Evolutionary conservation across 805 yeast genomes (phyloP).

Genomic region (Kodamaea jinghongensis): DNA sequence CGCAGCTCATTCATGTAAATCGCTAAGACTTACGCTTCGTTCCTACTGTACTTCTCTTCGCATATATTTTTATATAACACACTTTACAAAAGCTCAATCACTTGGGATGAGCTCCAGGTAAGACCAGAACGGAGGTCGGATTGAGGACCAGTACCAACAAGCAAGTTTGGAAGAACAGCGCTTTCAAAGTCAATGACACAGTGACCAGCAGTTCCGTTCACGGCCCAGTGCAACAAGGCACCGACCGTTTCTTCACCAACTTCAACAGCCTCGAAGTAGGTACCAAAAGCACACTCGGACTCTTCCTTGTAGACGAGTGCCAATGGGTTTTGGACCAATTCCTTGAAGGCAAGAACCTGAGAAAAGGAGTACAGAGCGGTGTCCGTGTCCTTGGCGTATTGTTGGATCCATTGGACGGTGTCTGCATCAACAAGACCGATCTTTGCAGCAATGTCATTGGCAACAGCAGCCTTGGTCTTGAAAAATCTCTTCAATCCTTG

Average conservation of each 20-base stretch:
- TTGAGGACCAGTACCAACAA: no score
- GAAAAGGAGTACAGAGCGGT: background rate
- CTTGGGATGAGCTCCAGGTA: no score
- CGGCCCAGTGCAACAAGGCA: constrained; percentile 3
- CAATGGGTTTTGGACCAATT: constrained; percentile 6
- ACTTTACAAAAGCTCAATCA: no score
- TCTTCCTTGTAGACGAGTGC: constrained; percentile 1
- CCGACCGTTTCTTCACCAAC: background rate
- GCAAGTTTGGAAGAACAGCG: constrained; percentile 5
- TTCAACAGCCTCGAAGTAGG: constrained; percentile 2
- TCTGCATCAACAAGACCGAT: constrained; percentile 4
- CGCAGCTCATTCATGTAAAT: no score
- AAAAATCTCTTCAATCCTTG: constrained; percentile 4
- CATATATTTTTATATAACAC: no score
- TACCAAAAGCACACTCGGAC: constrained; percentile 8
- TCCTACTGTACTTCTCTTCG: no score
- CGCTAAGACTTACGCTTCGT: no score
- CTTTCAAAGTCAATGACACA: constrained; percentile 6
- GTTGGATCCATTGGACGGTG: constrained; percentile 5
- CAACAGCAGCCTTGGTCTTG: background rate
- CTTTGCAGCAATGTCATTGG: constrained; percentile 4
- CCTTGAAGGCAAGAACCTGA: background rate
- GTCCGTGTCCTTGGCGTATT: background rate
- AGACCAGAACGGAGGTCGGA: no score
- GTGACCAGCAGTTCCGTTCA: constrained; percentile 7